Evolutionary conservation across 768 basidiomycete genomes (phyloP).

Genomic region (Dacryopinax spathularia): DNA sequence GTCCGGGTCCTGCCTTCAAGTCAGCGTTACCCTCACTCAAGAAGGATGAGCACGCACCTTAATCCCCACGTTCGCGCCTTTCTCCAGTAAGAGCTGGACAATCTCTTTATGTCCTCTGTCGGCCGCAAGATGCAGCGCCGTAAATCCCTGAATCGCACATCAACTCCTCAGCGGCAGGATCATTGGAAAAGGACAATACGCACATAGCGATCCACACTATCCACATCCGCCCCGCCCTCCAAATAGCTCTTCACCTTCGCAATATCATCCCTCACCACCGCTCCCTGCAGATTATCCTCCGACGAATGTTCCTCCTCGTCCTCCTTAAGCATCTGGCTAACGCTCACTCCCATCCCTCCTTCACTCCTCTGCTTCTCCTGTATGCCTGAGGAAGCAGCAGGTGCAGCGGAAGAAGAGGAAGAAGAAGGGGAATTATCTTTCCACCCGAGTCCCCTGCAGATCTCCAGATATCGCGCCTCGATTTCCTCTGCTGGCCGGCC

Average conservation of each 20-base stretch:
- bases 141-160: constrained; percentile 52
- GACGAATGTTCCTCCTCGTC: constrained; percentile 23
- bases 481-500: constrained; percentile 39
- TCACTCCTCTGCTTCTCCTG: constrained; percentile 11
- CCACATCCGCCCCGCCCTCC: constrained; percentile 34
- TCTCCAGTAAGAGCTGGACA: constrained; percentile 43
- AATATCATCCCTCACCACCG: constrained; percentile 47
- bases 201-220: constrained; percentile 62
- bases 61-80: constrained; percentile 48
- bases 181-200: constrained; percentile 19
- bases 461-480: constrained; percentile 43
- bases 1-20: constrained; percentile 54
- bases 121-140: constrained; percentile 71
- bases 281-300: constrained; percentile 37
- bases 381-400: constrained; percentile 8
- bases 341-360: constrained; percentile 43
- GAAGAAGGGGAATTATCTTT: constrained; percentile 21
- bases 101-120: constrained; percentile 57
- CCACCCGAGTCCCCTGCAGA: constrained; percentile 63
- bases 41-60: constrained; percentile 35
- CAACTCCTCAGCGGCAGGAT: background rate
- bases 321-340: constrained; percentile 43
- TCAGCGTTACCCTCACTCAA: constrained; percentile 5
- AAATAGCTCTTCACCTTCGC: constrained; percentile 30
- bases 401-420: background rate